Base-by-base conservation (phyloP, 768 basidiomycete genomes). In the Mycena kentingensis region DNA sequence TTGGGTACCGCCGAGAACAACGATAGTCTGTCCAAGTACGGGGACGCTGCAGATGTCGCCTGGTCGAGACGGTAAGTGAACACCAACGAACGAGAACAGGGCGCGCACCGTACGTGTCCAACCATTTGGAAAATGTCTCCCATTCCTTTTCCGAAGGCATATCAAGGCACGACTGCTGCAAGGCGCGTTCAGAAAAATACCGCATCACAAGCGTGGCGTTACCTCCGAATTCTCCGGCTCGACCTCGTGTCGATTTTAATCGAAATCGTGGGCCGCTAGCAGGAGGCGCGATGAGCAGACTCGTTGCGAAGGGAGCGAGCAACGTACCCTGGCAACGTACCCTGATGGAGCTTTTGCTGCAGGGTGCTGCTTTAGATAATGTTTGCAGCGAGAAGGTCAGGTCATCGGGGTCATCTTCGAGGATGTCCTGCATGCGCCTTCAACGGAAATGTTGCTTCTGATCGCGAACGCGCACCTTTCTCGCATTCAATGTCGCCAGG, bases 201-300 rank as follows among this genome's bases (percentile, higher is more conserved):
- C n/a, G n/a, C n/a, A n/a, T n/a, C n/a, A n/a, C n/a, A n/a, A n/a
- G n/a, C n/a, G n/a, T n/a, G n/a, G n/a, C n/a, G n/a, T n/a, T 45
- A 60, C 58, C 38, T 60, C 54, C 45, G 58, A 60, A 31, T 31
- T 34, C 67, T 82, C 81, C 28, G 66, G 73, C 41, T 69, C 63
- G 41, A 71, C 73, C 50, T 84, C 83, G 25, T 84, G 62, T 85
- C 80, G 50, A 85, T 80, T 67, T 82, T 81, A 69, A 86, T 84
- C 28, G 83, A 80, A 57, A 85, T 81, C 55, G 79, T 79, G 44
- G 77, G 75, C 38, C 75, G 74, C 57, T 78, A 45, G 26, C 51
- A 50, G 38, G 19, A 25, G 32, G 49, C n/a, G n/a, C n/a, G n/a
- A n/a, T n/a, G n/a, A 55, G 22, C 51, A 50, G 26, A 37, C 36